Evolutionary conservation across 768 basidiomycete species (phyloP).

Genomic region (Dentipellis sp.): DNA sequence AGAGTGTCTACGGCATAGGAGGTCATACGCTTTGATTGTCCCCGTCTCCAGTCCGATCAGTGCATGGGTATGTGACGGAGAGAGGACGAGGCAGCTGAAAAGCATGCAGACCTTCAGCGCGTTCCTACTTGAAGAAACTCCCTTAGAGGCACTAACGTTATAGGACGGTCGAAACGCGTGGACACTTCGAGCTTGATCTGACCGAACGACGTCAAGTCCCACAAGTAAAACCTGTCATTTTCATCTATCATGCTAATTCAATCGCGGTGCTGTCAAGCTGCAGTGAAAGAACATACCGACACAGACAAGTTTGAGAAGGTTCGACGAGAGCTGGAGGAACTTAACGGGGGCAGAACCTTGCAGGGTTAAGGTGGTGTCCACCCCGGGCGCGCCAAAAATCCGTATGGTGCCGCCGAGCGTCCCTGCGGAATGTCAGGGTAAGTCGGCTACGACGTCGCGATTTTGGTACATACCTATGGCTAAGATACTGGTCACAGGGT

Average conservation of each 20-base stretch:
- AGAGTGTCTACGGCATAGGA: constrained; percentile 59
- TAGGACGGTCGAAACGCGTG: constrained; percentile 35
- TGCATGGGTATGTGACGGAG: constrained; percentile 62
- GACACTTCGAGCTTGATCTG: constrained; percentile 43
- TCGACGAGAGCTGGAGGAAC: constrained; percentile 52
- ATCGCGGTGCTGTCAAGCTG: no score
- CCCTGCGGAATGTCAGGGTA: constrained; percentile 29
- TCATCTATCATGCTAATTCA: constrained; percentile 29
- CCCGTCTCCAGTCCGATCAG: constrained; percentile 45
- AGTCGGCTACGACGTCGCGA: constrained; percentile 1
- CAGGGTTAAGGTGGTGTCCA: constrained; percentile 44
- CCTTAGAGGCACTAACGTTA: constrained; percentile 23
- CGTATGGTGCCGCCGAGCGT: constrained; percentile 55
- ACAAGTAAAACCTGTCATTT: constrained; percentile 46
- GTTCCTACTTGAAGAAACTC: constrained; percentile 2
- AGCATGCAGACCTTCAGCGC: no score
- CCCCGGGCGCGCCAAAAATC: constrained; percentile 60
- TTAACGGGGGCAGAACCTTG: constrained; percentile 35
- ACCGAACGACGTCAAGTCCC: constrained; percentile 45
- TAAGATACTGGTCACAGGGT: constrained; percentile 53
- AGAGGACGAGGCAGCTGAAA: constrained; percentile 43
- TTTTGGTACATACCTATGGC: constrained; percentile 39
- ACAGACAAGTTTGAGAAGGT: constrained; percentile 45
- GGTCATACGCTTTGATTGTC: constrained; percentile 66
- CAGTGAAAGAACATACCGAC: constrained; percentile 39